Percentiles rank a stretch among this genome's conserved stretches.
Evolutionary conservation across 768 basidiomycete species (phyloP).

Genomic region (Auriculariales sp.): DNA sequence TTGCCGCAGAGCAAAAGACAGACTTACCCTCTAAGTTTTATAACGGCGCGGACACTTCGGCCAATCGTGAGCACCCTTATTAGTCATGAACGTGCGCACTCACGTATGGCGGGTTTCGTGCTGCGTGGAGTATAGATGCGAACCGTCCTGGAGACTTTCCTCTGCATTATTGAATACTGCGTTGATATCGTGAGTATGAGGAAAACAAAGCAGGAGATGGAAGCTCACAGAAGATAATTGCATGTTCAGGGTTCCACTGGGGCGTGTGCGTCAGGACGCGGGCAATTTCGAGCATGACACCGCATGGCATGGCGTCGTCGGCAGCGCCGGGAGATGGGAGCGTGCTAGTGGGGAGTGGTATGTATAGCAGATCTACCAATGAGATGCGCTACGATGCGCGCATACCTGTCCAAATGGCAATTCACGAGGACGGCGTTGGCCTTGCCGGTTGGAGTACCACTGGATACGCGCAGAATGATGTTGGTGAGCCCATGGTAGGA

Average conservation of each 20-base stretch:
- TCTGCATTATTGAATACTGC: conserved; percentile 91
- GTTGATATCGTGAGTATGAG: neutral
- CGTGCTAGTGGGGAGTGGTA: neutral
- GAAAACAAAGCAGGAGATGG: too few species aligned
- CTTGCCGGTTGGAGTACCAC: conserved; percentile 56
- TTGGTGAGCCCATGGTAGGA: conserved; percentile 81
- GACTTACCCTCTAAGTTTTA: conserved; percentile 77
- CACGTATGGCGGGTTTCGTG: conserved; percentile 61
- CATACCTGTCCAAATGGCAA: conserved; percentile 76
- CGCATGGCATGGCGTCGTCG: conserved; percentile 79
- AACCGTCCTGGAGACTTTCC: conserved; percentile 88
- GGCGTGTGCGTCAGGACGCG: conserved; percentile 56
- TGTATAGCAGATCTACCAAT: neutral
- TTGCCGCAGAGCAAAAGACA: neutral
- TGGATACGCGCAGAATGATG: conserved; percentile 74
- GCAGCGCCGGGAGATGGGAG: conserved; percentile 39
- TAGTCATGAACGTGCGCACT: conserved; percentile 15
- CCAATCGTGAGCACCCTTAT: neutral
- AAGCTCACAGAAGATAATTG: conserved; percentile 61
- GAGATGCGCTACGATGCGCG: too few species aligned
- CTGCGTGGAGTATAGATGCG: conserved; percentile 86
- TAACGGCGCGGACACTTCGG: conserved; percentile 59
- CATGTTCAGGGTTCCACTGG: conserved; percentile 56
- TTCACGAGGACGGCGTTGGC: conserved; percentile 79
- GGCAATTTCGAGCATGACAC: conserved; percentile 82